A percentile compares a stretch with the other conserved stretches of the same genome.
These are phyloP conservation scores for Globisporangium emineosum DNA, from an alignment of 352 stramenopile genomes.

Conservation along the genomic window DNA sequence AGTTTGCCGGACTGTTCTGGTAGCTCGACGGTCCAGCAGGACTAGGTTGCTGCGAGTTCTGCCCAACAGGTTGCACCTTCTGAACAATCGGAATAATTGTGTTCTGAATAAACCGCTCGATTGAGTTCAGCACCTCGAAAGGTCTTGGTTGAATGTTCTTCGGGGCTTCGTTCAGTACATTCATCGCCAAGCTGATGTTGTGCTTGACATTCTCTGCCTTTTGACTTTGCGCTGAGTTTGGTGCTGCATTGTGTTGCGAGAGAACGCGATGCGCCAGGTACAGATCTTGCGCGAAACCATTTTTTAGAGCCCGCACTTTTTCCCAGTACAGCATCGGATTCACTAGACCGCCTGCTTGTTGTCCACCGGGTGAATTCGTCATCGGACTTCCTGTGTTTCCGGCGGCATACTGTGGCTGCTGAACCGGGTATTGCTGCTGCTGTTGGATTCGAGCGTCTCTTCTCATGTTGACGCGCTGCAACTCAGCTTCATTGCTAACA, in stretches of 20 bases:
- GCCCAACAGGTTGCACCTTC: slow-evolving; percentile 38
- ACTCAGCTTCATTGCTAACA: slow-evolving; percentile 43
- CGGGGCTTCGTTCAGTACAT: slow-evolving; percentile 50
- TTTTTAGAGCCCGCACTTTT: slow-evolving; percentile 56
- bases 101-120: slow-evolving; percentile 79
- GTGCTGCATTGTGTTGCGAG: slow-evolving; percentile 54
- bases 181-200: slow-evolving; percentile 73
- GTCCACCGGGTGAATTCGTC: slow-evolving; percentile 8
- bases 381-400: slow-evolving; percentile 18
- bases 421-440: slow-evolving; percentile 22
- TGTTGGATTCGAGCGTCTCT: slow-evolving; percentile 25
- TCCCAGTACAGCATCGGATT: slow-evolving; percentile 71
- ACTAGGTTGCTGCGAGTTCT: slow-evolving; percentile 14
- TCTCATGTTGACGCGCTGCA: slow-evolving; percentile 42
- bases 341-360: slow-evolving; percentile 14
- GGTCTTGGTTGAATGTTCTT: slow-evolving; percentile 51
- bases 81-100: slow-evolving; percentile 76
- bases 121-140: slow-evolving; percentile 68
- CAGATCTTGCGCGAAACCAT: slow-evolving; percentile 42
- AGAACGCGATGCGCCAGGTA: slow-evolving; percentile 63
- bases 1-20: slow-evolving; percentile 7
- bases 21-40: neutral
- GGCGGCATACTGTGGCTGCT: slow-evolving; percentile 21
- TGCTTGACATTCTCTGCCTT: slow-evolving; percentile 82
- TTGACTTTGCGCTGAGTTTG: slow-evolving; percentile 54